These are phyloP conservation scores for Colletotrichum sansevieriae DNA, from an alignment of 2,329 filamentous ascomycete genomes.

Conservation along the genomic window DNA sequence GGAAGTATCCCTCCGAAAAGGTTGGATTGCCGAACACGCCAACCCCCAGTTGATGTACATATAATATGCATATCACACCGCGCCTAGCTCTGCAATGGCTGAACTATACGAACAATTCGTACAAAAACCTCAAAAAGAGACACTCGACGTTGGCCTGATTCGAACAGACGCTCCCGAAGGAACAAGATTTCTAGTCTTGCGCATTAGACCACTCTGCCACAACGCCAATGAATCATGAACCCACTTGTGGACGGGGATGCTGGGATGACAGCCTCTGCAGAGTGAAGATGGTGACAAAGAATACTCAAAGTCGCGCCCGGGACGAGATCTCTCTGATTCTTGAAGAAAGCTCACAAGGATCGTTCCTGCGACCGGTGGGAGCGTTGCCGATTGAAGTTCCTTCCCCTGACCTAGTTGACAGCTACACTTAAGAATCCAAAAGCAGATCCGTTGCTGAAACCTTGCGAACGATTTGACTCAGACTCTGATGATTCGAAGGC, in stretches of 20 bases:
- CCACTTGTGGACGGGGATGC: constrained; percentile 20
- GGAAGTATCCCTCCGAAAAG: constrained; percentile 20
- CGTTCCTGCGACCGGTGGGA: too few relatives aligned
- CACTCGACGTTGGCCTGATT: constrained; percentile 38
- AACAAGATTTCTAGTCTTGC: constrained; percentile 42
- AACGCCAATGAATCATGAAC: constrained; percentile 23
- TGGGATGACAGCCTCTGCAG: accelerated
- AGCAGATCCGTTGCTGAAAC: too few relatives aligned
- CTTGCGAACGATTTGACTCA: neutral
- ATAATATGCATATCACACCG: neutral
- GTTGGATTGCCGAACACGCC: constrained; percentile 7
- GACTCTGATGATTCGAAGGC: neutral
- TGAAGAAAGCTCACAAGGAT: too few relatives aligned
- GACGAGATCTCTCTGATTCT: neutral
- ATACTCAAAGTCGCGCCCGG: neutral
- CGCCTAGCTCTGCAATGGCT: neutral
- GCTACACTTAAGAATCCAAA: too few relatives aligned
- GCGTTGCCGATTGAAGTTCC: neutral
- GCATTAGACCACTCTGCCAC: constrained; percentile 42
- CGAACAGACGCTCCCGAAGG: constrained; percentile 42
- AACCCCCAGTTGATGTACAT: neutral
- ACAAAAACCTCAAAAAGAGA: neutral
- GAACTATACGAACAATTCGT: too few relatives aligned
- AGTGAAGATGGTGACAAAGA: neutral
- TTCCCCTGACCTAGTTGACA: neutral